Percentiles rank a stretch among this genome's conserved stretches.
These are phyloP conservation scores for Saccharum spontaneum DNA, from an alignment of 176 grass and related monocot species.

Conservation along the genomic window DNA sequence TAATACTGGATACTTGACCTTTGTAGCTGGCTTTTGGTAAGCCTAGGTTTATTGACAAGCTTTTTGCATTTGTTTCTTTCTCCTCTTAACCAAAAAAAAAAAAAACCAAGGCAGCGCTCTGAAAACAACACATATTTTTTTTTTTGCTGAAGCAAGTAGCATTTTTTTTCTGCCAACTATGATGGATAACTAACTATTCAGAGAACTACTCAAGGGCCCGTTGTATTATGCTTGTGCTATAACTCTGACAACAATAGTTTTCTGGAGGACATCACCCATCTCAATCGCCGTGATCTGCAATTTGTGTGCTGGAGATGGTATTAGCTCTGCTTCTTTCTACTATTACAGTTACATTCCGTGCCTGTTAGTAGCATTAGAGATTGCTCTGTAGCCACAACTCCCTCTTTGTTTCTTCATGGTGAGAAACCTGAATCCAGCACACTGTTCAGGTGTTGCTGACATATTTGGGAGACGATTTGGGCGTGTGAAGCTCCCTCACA, in stretches of 20 bases:
- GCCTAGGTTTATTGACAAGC: too few relatives aligned
- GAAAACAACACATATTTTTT: too few relatives aligned
- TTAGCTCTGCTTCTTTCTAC: not conserved
- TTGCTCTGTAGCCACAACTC: not conserved
- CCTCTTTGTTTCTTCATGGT: not conserved
- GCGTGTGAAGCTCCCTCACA: slow-evolving; percentile 66
- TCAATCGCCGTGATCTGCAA: slow-evolving; percentile 82
- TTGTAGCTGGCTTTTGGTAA: not conserved
- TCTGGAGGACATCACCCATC: slow-evolving; percentile 82
- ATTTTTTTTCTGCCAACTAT: not conserved
- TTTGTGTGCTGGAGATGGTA: slow-evolving; percentile 80
- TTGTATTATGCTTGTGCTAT: slow-evolving; percentile 78
- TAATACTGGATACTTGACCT: not conserved
- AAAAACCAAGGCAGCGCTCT: not conserved
- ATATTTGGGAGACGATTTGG: slow-evolving; percentile 75
- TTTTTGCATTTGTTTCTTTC: too few relatives aligned
- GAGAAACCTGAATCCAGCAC: not conserved
- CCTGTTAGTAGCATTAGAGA: not conserved
- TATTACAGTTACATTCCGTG: not conserved
- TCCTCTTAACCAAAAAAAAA: too few relatives aligned
- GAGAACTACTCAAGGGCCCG: slow-evolving; percentile 81
- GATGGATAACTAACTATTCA: not conserved
- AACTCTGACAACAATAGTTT: slow-evolving; percentile 61
- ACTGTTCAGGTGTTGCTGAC: slow-evolving; percentile 80
- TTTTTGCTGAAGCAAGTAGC: too few relatives aligned